A percentile compares a stretch with the other conserved stretches of the same genome.
Conservation (phyloP, 2,329 filamentous ascomycete species). For the Sphaerostilbella broomeana region DNA sequence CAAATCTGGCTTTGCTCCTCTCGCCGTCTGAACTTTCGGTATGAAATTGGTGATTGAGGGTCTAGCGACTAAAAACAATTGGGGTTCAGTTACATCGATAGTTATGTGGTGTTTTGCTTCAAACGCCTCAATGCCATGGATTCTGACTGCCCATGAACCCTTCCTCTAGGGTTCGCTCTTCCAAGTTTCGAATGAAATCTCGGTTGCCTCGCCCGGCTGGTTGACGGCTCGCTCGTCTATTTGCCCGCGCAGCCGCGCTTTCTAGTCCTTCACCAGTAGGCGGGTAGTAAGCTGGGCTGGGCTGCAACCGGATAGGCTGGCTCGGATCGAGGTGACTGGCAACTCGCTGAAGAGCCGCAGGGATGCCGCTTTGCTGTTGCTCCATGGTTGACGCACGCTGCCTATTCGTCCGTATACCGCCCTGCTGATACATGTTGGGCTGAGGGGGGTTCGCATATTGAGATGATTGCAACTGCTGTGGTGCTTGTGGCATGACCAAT, state of each 20-base stretch:
- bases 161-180: constrained; percentile 90
- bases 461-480: constrained; percentile 57
- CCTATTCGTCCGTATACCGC: constrained; percentile 61
- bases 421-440: constrained; percentile 57
- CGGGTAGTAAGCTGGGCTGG: constrained; percentile 94
- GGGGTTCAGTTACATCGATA: no score
- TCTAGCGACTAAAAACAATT: no score
- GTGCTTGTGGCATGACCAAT: constrained; percentile 63
- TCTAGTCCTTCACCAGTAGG: constrained; percentile 76
- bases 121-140: constrained; percentile 57
- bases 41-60: no score
- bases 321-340: constrained; percentile 94
- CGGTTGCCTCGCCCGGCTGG: constrained; percentile 57
- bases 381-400: constrained; percentile 96
- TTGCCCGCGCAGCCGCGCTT: constrained; percentile 49
- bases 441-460: constrained; percentile 55
- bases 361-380: constrained; percentile 86
- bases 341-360: constrained; percentile 85
- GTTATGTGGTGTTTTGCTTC: no score
- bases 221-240: constrained; percentile 70
- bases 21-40: no score
- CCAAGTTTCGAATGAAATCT: constrained; percentile 90
- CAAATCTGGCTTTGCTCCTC: no score
- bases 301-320: constrained; percentile 87
- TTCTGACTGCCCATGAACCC: constrained; percentile 68